A percentile compares a stretch with the other conserved stretches of the same genome.
Evolutionary conservation across 805 yeast species (phyloP).

Genomic region (Saccharomycopsis amapae): DNA sequence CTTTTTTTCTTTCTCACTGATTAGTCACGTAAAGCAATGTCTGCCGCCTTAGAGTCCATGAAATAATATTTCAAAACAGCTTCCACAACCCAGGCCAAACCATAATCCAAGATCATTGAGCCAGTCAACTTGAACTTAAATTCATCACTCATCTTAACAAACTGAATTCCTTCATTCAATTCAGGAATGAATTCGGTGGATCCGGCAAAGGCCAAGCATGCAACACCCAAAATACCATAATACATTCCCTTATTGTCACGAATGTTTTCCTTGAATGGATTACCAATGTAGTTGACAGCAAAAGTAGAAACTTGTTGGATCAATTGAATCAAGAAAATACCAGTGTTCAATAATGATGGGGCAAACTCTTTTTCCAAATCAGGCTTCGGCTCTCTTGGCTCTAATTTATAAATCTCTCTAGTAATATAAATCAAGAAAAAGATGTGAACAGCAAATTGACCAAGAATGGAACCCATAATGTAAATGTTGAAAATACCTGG

Average conservation of each 20-base stretch:
- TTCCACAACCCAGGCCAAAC: conserved; percentile 72
- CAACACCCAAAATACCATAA: conserved; percentile 88
- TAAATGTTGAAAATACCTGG: conserved; percentile 92
- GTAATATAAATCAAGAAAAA: conserved; percentile 76
- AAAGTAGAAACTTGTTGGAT: conserved; percentile 97
- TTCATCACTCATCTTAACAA: conserved; percentile 71
- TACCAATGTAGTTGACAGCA: conserved; percentile 96
- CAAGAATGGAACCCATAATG: conserved; percentile 95
- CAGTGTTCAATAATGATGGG: conserved; percentile 92
- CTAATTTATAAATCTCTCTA: conserved; percentile 72
- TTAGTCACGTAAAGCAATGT: conserved; percentile 50
- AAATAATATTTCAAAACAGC: conserved; percentile 72
- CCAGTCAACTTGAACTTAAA: conserved; percentile 76
- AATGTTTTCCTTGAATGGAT: conserved; percentile 90
- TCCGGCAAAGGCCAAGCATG: conserved; percentile 80
- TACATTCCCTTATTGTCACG: conserved; percentile 93
- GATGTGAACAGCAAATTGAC: conserved; percentile 93
- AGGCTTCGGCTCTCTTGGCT: conserved; percentile 86
- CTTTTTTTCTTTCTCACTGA: too few relatives aligned
- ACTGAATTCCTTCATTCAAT: conserved; percentile 82
- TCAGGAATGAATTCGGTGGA: conserved; percentile 95
- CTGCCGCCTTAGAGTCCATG: conserved; percentile 88
- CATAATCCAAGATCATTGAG: conserved; percentile 69
- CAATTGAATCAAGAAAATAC: conserved; percentile 87
- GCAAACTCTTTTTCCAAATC: conserved; percentile 83